A percentile compares a stretch with the other conserved stretches of the same genome.
Conservation (phyloP, 352 stramenopile genomes). For the Globisporangium irregulare region DNA sequence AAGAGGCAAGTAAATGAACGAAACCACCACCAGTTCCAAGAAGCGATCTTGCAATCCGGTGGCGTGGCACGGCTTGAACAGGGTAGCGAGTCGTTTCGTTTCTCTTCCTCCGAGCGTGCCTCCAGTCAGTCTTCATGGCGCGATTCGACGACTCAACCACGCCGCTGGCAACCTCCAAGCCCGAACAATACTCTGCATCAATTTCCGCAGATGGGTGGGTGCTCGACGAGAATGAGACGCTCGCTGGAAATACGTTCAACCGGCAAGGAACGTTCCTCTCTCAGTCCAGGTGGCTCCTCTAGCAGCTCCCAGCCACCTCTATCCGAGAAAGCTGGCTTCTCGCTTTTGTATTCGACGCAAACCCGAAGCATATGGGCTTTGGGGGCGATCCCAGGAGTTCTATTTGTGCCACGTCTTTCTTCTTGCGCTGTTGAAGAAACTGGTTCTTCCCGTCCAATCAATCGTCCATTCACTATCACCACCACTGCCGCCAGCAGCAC, state of each 20-base stretch:
- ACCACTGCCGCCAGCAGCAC: too few relatives aligned
- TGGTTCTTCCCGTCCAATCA: neutral
- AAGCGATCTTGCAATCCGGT: neutral
- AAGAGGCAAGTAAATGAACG: neutral
- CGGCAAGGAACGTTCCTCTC: neutral
- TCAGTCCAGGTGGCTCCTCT: neutral
- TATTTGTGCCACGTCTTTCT: neutral
- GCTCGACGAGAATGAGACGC: neutral
- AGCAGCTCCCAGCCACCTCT: neutral
- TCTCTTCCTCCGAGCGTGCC: neutral
- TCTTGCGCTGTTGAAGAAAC: neutral
- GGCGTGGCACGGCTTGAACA: neutral
- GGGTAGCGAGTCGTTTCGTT: neutral
- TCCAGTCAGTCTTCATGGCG: neutral
- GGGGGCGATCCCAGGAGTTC: neutral
- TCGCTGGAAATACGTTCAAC: neutral
- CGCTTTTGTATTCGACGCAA: neutral
- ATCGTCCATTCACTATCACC: neutral
- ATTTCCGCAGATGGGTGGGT: neutral
- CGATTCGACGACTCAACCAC: neutral
- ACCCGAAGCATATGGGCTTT: neutral
- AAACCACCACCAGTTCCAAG: neutral
- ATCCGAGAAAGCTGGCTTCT: neutral
- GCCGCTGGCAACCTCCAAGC: neutral
- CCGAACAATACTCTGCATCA: neutral